Percentiles rank a stretch among this genome's conserved stretches.
These are phyloP conservation scores for Microsporum audouinii DNA, from an alignment of 2,329 filamentous ascomycete genomes.

Conservation along the genomic window DNA sequence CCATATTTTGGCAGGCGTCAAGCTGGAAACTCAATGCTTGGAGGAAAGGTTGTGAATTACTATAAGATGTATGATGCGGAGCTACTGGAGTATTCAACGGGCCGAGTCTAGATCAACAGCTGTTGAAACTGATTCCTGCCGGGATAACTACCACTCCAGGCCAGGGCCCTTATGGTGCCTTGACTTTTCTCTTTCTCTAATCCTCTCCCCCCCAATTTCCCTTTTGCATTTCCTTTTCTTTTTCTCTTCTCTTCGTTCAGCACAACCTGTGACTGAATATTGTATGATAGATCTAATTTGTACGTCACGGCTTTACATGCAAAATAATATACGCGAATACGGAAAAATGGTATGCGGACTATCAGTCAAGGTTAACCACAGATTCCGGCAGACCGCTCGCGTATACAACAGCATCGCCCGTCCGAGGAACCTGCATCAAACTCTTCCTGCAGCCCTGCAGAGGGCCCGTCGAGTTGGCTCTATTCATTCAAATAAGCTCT, in stretches of 20 bases:
- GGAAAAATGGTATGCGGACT: neutral
- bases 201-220: neutral
- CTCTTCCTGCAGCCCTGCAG: neutral
- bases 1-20: slow-evolving; percentile 66
- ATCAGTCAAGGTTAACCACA: neutral
- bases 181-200: neutral
- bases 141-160: neutral
- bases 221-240: neutral
- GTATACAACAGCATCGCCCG: neutral
- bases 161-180: neutral
- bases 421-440: neutral
- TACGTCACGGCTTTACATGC: neutral
- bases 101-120: neutral
- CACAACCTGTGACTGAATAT: neutral
- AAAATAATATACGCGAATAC: neutral
- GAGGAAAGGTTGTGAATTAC: slow-evolving; percentile 73
- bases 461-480: neutral
- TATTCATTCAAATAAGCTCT: neutral
- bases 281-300: neutral
- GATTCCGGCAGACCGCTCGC: neutral
- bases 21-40: slow-evolving; percentile 63
- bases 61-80: slow-evolving; percentile 71
- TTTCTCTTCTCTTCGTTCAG: neutral
- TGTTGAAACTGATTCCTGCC: neutral
- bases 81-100: neutral